A percentile compares a stretch with the other conserved stretches of the same genome.
These are phyloP conservation scores for Thalassiosira profunda DNA, from an alignment of 108 stramenopile species.

Conservation along the genomic window DNA sequence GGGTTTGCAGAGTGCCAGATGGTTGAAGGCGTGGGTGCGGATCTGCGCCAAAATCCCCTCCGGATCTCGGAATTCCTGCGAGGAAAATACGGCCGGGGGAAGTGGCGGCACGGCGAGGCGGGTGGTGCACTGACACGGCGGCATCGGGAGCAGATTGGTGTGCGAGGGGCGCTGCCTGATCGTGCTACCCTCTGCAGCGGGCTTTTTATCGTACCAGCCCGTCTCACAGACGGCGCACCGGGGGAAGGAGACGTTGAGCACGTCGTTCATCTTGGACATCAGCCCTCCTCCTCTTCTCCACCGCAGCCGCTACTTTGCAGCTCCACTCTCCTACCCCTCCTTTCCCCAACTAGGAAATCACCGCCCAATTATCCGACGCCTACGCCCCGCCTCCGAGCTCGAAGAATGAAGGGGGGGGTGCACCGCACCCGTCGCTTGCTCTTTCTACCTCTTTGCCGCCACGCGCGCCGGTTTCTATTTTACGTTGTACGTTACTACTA, in stretches of 20 bases:
- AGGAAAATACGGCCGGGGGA: neutral
- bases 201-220: conserved; percentile 12
- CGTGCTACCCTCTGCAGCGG: neutral
- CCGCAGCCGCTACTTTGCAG: neutral
- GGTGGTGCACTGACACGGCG: conserved; percentile 33
- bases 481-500: too few species aligned
- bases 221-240: conserved; percentile 24
- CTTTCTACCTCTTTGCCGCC: too few species aligned
- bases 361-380: too few species aligned
- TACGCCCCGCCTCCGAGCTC: too few species aligned
- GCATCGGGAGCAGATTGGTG: conserved; percentile 34
- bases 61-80: neutral
- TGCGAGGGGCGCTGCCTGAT: conserved; percentile 25
- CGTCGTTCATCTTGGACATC: too few species aligned
- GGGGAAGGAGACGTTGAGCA: conserved; percentile 16
- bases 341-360: too few species aligned
- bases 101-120: conserved; percentile 20
- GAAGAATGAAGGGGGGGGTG: too few species aligned
- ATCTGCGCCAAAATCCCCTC: conserved; percentile 6
- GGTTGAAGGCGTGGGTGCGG: conserved; percentile 11
- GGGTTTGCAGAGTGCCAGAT: conserved; percentile 26
- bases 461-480: too few species aligned
- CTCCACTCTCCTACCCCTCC: too few species aligned
- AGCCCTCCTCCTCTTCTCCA: too few species aligned
- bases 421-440: too few species aligned